phyloP scores from a whole-genome alignment of 139 green algal genomes.

The Tetraselmis chui region DNA sequence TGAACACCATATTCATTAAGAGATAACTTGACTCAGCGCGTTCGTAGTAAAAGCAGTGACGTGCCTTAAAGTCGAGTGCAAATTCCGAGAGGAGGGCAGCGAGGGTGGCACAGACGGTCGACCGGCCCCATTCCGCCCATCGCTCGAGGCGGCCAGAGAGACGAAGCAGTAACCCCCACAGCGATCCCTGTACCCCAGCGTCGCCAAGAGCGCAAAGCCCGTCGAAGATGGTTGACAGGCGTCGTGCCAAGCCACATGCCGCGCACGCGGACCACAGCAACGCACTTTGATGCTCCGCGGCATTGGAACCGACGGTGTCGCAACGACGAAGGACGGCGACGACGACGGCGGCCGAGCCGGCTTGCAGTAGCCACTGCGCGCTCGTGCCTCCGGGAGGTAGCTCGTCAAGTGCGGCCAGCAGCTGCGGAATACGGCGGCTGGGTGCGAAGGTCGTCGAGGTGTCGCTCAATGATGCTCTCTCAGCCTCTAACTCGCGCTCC shows the following conservation, averaged over 20 bases:
- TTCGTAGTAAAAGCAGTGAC: no score
- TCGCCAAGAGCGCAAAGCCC: not conserved
- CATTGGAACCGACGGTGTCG: no score
- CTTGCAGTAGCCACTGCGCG: not conserved
- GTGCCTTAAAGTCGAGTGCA: not conserved
- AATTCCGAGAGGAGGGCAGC: not conserved
- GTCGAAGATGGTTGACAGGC: not conserved
- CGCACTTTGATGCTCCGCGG: no score
- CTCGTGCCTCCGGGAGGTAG: not conserved
- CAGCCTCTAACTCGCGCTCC: not conserved
- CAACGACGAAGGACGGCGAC: not conserved
- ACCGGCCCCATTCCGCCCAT: not conserved
- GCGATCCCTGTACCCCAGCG: not conserved
- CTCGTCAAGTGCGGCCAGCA: not conserved
- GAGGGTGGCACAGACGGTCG: not conserved
- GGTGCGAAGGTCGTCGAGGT: not conserved
- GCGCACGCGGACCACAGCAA: no score
- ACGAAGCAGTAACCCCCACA: not conserved
- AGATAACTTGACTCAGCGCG: no score
- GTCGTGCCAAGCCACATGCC: not conserved
- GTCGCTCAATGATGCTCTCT: no score
- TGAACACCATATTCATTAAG: no score
- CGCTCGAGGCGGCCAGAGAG: not conserved
- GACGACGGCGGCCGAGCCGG: not conserved
- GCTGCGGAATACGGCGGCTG: not conserved